Conservation (phyloP, 2,329 filamentous ascomycete genomes). For the Paraconiothyrium sp. region DNA sequence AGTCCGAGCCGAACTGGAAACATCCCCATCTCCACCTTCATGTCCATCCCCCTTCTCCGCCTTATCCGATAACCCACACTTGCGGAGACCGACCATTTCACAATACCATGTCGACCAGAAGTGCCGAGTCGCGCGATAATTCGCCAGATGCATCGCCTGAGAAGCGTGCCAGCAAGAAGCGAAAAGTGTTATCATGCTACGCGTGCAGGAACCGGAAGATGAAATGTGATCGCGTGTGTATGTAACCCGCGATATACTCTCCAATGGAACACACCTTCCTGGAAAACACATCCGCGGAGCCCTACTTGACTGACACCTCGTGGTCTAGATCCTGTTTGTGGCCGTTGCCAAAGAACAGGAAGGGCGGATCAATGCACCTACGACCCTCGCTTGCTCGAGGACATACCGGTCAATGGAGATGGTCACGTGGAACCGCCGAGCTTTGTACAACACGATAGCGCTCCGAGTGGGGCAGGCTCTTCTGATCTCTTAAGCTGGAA, state of each 20-base stretch:
- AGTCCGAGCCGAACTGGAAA: slow-evolving; percentile 17
- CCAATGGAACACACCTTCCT: background rate
- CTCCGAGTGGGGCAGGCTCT: slow-evolving; percentile 13
- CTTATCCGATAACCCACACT: slow-evolving; percentile 33
- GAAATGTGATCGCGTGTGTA: slow-evolving; percentile 55
- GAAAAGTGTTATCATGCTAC: slow-evolving; percentile 59
- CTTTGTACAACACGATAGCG: slow-evolving; percentile 17
- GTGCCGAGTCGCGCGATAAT: slow-evolving; percentile 42
- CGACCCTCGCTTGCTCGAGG: slow-evolving; percentile 48
- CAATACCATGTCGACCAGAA: slow-evolving; percentile 38
- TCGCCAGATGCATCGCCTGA: slow-evolving; percentile 44
- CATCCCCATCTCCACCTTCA: slow-evolving; percentile 14
- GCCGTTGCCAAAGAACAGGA: slow-evolving; percentile 55
- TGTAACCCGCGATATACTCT: background rate
- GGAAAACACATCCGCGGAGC: background rate
- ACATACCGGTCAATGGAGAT: slow-evolving; percentile 34
- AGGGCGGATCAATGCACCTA: slow-evolving; percentile 55
- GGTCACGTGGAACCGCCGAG: slow-evolving; percentile 29
- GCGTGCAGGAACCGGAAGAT: slow-evolving; percentile 59
- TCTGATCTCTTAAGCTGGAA: slow-evolving; percentile 39
- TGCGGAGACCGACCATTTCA: slow-evolving; percentile 3
- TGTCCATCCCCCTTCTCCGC: slow-evolving; percentile 34
- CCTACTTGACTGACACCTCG: background rate
- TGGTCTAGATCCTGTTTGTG: slow-evolving; percentile 50
- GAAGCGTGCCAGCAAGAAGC: slow-evolving; percentile 53